Conservation (phyloP, 768 basidiomycete species). For the Hypholoma fasciculare region DNA sequence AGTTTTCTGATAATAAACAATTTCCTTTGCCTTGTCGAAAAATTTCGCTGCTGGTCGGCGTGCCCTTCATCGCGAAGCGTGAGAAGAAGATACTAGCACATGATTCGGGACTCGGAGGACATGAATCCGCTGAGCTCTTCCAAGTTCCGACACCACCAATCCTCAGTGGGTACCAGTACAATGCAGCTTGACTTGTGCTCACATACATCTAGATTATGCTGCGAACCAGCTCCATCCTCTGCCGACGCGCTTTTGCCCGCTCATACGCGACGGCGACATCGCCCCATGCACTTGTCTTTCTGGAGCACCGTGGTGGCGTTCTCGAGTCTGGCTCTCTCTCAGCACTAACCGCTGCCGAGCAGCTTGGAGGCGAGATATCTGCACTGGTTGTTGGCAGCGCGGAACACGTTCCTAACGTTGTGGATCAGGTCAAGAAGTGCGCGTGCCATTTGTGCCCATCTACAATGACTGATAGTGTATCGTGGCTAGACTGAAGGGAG, state of each 20-base stretch:
- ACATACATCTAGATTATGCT: constrained; percentile 18
- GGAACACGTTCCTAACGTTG: constrained; percentile 61
- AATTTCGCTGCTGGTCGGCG: neutral
- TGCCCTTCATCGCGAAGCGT: neutral
- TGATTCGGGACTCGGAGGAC: neutral
- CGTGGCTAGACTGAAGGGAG: constrained; percentile 58
- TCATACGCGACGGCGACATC: constrained; percentile 60
- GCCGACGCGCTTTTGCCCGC: constrained; percentile 31
- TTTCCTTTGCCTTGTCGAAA: neutral
- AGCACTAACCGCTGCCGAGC: constrained; percentile 87
- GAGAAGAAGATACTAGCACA: neutral
- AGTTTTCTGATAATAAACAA: neutral
- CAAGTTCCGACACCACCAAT: no score
- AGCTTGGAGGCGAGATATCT: constrained; percentile 85
- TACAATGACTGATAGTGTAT: neutral
- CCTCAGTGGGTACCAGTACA: neutral
- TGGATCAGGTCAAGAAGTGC: constrained; percentile 83
- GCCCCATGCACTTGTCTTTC: constrained; percentile 81
- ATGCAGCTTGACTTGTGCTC: neutral
- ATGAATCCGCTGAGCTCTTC: neutral
- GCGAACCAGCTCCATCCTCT: constrained; percentile 25
- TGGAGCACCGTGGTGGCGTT: constrained; percentile 83
- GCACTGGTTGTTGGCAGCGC: constrained; percentile 72
- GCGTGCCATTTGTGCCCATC: constrained; percentile 15
- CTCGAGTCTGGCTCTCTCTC: constrained; percentile 86